Base-by-base conservation (phyloP, 176 grass and related monocot species). In the Phoenix roebelenii region DNA sequence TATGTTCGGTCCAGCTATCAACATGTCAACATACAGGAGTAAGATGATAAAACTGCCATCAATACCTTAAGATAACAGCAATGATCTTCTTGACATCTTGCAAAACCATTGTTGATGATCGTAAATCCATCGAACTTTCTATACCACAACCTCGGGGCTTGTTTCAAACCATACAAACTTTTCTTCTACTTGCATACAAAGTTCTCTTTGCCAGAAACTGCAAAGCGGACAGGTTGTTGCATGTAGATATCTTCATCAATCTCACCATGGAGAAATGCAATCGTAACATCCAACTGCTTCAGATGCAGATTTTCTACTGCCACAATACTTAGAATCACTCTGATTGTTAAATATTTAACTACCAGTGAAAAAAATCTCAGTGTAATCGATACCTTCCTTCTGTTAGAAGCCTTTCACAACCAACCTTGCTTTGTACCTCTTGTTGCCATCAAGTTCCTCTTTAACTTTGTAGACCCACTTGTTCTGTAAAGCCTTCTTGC, bases 111-210 rank as follows among this genome's bases (percentile, higher is more conserved):
- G 20, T 20, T 20, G 20, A 20, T 20, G 20, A 20, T 20, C 20
- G 0, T 20, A 20, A 20, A 20, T 20, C 20, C 20, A 20, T 20
- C 20, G 24, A 63, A 63, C 1, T 25, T 25, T 15, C 3, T 28
- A 2, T 63, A 63, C 59, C 59, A 63, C 22, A 32, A 19, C 6
- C 16, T 59, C 4, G 59, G n/a, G 0, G 25, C 25, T 17, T 65
- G 25, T 49, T 65, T 65, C 17, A 65, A 4, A 49, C 61, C 25
- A 18, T 65, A 65, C 61, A 65, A 65, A 4, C 5, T 65, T 18
- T 49, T 65, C 10, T 65, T 65, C 3, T 50, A 2, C 22, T 65
- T 65, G 14, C 61, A 65, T 44, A 65, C 61, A 18, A 48, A 23
- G 3, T 25, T 25, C 3, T 48, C 61, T 3, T 65, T 65, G 20